phyloP scores from a whole-genome alignment of 2,329 filamentous ascomycete species.

The Aspergillus flavus region DNA sequence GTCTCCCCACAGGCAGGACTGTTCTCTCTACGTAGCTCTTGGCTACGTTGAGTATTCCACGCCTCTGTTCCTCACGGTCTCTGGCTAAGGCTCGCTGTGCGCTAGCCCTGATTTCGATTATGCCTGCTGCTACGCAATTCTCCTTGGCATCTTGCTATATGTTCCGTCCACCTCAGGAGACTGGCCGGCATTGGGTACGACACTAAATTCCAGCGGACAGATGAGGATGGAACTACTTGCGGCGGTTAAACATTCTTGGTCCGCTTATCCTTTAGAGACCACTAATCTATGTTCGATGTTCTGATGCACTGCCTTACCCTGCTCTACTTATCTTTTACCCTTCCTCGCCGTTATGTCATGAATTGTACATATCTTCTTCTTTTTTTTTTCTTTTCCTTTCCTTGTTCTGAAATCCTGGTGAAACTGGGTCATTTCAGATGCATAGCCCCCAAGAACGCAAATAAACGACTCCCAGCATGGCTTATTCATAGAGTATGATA shows the following conservation, averaged over 20 bases:
- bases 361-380: constrained; percentile 36
- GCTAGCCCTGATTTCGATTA: not conserved
- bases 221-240: not conserved
- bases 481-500: constrained; percentile 14
- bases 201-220: not conserved
- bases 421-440: constrained; percentile 1
- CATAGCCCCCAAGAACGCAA: constrained; percentile 23
- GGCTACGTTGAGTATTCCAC: not conserved
- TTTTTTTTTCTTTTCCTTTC: not conserved
- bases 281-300: not conserved
- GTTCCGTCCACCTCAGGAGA: not conserved
- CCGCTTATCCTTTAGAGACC: not conserved
- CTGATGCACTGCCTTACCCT: not conserved
- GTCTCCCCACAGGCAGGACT: not conserved
- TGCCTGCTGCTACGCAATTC: not conserved
- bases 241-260: not conserved
- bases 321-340: not conserved
- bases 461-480: constrained; percentile 23
- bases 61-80: not conserved
- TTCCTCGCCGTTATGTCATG: constrained; percentile 27
- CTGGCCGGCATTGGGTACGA: not conserved
- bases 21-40: not conserved
- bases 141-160: not conserved
- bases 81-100: not conserved
- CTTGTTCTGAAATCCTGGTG: constrained; percentile 6